Evolutionary conservation across 495 filamentous ascomycete genomes (phyloP).

Genomic region (Aspergillus coremiiformis): DNA sequence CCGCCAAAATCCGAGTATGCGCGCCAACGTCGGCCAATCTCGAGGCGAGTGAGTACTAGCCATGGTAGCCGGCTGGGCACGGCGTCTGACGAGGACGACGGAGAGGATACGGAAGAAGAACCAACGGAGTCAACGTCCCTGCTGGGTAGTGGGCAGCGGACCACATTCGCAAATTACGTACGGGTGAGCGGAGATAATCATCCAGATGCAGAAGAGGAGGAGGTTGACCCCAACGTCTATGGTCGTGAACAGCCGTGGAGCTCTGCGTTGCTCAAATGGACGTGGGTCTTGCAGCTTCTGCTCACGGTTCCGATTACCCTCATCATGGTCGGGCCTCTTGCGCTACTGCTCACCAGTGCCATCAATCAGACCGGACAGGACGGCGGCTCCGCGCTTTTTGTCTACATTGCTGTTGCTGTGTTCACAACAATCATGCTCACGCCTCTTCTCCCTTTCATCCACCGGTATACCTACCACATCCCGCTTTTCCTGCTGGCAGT

Average conservation of each 20-base stretch:
- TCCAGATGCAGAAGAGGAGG: conserved; percentile 26
- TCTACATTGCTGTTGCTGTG: conserved; percentile 62
- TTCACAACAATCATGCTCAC: conserved; percentile 67
- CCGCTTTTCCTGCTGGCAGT: conserved; percentile 69
- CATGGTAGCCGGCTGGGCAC: conserved; percentile 34
- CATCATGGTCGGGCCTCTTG: conserved; percentile 65
- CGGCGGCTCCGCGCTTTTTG: conserved; percentile 54
- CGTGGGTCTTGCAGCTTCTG: conserved; percentile 82
- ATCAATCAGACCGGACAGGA: conserved; percentile 76
- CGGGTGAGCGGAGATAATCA: conserved; percentile 34
- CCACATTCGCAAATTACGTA: conserved; percentile 68
- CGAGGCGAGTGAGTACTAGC: conserved; percentile 37
- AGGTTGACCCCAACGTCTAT: conserved; percentile 48
- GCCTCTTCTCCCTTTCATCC: conserved; percentile 75
- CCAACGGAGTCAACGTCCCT: conserved; percentile 77
- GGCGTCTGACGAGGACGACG: conserved; percentile 30
- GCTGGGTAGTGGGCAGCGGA: conserved; percentile 50
- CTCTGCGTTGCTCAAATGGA: conserved; percentile 65
- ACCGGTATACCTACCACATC: conserved; percentile 77
- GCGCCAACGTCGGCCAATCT: conserved; percentile 20
- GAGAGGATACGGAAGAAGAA: conserved; percentile 42
- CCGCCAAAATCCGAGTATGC: conserved; percentile 63
- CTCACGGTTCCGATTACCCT: conserved; percentile 69
- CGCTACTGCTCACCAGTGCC: conserved; percentile 62
- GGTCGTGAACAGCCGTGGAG: conserved; percentile 85